phyloP scores from a whole-genome alignment of 2,329 filamentous ascomycete genomes.

The Aphanocladium album region DNA sequence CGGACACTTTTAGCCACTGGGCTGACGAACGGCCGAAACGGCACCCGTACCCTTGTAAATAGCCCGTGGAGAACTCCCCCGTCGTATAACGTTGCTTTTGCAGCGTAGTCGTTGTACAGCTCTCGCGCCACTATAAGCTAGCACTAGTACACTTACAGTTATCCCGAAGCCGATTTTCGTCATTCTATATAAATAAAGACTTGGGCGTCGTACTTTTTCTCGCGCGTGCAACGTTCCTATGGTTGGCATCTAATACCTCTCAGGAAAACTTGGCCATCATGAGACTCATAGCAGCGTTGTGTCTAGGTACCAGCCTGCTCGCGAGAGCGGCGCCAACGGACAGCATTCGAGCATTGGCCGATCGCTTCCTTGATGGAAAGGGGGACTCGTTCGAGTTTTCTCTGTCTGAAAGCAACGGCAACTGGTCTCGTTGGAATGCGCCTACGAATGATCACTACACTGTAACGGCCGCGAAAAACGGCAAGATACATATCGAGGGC shows the following conservation, averaged over 20 bases:
- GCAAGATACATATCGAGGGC: slow-evolving; percentile 18
- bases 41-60: neutral
- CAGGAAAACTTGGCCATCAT: neutral
- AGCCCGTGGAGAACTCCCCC: neutral
- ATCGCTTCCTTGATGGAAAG: slow-evolving; percentile 16
- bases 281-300: neutral
- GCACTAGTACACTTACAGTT: slow-evolving; percentile 1
- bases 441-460: slow-evolving; percentile 19
- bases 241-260: neutral
- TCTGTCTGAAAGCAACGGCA: slow-evolving; percentile 12
- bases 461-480: slow-evolving; percentile 7
- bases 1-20: neutral
- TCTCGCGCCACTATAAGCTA: neutral
- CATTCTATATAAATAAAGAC: neutral
- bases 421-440: slow-evolving; percentile 19
- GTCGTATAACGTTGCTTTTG: neutral
- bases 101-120: neutral
- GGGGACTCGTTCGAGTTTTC: slow-evolving; percentile 16
- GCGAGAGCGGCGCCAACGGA: neutral
- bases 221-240: neutral
- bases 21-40: neutral
- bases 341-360: slow-evolving; percentile 17
- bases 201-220: neutral
- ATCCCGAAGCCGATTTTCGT: neutral
- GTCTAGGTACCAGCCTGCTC: neutral